A percentile compares a stretch with the other conserved stretches of the same genome.
Evolutionary conservation across 2,329 filamentous ascomycete genomes (phyloP).

Genomic region (Hymenoscyphus repandus): DNA sequence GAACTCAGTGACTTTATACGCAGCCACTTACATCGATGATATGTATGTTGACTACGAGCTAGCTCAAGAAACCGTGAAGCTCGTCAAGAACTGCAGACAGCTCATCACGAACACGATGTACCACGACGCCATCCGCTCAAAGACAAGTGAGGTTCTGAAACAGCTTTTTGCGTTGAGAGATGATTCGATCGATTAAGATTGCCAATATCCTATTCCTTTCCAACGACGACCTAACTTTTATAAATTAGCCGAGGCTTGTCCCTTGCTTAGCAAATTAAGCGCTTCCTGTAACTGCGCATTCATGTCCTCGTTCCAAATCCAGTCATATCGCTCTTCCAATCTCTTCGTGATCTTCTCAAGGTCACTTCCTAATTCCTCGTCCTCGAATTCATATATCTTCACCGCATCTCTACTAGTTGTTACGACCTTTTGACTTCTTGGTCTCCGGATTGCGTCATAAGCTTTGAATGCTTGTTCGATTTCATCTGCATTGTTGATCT

Average conservation of each 20-base stretch:
- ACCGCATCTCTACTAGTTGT: constrained; percentile 26
- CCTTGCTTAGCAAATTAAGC: constrained; percentile 29
- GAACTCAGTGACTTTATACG: constrained; percentile 82
- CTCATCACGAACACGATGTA: constrained; percentile 85
- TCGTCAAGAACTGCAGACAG: constrained; percentile 72
- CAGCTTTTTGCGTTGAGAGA: constrained; percentile 75
- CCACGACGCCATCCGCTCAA: constrained; percentile 73
- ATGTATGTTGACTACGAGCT: constrained; percentile 86
- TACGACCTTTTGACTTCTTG: constrained; percentile 28
- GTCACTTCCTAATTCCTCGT: constrained; percentile 34
- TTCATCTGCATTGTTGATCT: constrained; percentile 32
- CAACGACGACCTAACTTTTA: background rate
- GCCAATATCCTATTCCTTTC: background rate
- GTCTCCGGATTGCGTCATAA: constrained; percentile 44
- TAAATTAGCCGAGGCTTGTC: constrained; percentile 2
- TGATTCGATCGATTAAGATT: constrained; percentile 48
- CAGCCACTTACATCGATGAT: constrained; percentile 77
- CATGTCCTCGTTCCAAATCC: constrained; percentile 36
- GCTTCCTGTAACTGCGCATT: constrained; percentile 34
- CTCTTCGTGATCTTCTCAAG: constrained; percentile 34
- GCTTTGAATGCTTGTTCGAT: constrained; percentile 43
- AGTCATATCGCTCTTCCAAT: constrained; percentile 31
- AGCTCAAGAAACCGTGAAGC: constrained; percentile 65
- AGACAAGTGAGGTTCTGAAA: constrained; percentile 69
- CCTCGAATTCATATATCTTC: constrained; percentile 40